phyloP scores from a whole-genome alignment of 257 asterid species.

The Solanum etuberosum region DNA sequence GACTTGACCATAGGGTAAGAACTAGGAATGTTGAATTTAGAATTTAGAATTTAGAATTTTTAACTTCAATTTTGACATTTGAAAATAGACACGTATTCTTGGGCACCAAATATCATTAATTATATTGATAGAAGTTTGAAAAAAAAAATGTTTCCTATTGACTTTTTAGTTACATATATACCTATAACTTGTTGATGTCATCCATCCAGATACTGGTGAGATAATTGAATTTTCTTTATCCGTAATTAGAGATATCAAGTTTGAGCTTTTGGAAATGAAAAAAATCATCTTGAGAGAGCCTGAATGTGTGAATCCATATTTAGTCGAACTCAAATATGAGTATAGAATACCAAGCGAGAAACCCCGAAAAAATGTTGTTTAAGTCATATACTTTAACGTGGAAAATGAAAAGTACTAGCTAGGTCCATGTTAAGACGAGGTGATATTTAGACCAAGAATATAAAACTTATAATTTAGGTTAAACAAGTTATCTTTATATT shows the following conservation, averaged over 20 bases:
- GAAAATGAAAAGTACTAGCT: neutral
- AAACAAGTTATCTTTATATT: neutral
- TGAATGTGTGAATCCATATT: neutral
- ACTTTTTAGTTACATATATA: neutral
- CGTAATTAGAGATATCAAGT: neutral
- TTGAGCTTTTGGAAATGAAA: neutral
- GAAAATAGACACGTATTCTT: neutral
- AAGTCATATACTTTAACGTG: neutral
- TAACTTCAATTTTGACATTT: neutral
- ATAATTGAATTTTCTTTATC: neutral
- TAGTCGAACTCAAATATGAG: fast-evolving
- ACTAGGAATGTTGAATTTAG: neutral
- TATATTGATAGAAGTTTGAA: neutral
- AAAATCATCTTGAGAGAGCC: neutral
- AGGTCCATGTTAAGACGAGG: neutral
- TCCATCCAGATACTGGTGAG: neutral
- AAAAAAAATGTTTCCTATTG: neutral
- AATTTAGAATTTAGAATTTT: neutral
- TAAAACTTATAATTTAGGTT: neutral
- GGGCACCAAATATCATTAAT: neutral
- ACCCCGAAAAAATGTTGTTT: neutral
- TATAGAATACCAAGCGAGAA: neutral
- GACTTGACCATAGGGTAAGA: neutral
- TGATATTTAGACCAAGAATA: neutral
- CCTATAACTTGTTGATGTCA: neutral